Base-by-base conservation (phyloP, 2,329 filamentous ascomycete genomes). In the Aspergillus aculeatinus region DNA sequence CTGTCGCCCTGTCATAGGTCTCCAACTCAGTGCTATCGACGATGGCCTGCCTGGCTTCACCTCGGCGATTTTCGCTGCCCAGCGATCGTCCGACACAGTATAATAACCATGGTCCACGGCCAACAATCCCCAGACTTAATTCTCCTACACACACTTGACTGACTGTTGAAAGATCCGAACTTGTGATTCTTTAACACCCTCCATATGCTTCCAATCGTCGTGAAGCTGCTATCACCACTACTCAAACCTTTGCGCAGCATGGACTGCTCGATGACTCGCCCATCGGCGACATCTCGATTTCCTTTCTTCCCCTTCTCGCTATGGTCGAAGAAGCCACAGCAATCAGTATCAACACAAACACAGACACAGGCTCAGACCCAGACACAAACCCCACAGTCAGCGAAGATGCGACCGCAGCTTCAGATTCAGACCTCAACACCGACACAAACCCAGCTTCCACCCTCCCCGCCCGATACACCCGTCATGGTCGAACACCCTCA, bases 221-320 rank as follows among this genome's bases (percentile, higher is more conserved):
- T 57, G 51, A 49, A 56, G 25, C 35, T 56, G 47, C 48, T 53
- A 10, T 47, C 63, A 33, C 55, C 61, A n/a, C 53, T 57, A 14
- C 52, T 63, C 42, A 21, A 50, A 27, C 59, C 61, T 19, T 55
- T 51, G 42, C 57, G 60, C 52, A 65, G 55, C 31, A 65, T 65
- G 63, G 63, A 65, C 44, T 61, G 59, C 55, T 51, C 61, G 23
- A 33, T 59, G 27, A 56, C 59, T 21, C 58, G 62, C 39, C 53
- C 56, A 47, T 39, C 60, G 14, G 31, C 53, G n/a, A 57, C 58
- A 19, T 57, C 61, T 16, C 63, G 63, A 4, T 65, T 65, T 50
- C 63, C 63, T 14, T 65, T 58, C 51, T 60, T 63, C 49, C 54
- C 63, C 16, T 58, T 62, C 21, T 59, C 60, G n/a, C 47, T 61